phyloP scores from a whole-genome alignment of 139 green algal species.

The Bryopsis sp. region DNA sequence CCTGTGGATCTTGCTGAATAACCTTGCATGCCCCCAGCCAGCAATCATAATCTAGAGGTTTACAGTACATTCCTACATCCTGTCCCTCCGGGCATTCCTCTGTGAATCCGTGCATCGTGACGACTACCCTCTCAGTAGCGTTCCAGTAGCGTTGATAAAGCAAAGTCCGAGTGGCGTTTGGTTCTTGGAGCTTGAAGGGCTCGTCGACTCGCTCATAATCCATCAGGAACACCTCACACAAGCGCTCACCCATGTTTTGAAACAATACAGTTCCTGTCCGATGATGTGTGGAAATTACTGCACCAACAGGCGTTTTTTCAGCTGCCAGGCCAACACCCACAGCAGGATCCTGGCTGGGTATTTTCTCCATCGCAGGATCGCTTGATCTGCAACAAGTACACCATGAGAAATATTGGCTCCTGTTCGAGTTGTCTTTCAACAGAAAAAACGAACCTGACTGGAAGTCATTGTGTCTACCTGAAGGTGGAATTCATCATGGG shows the following conservation, averaged over 20 bases:
- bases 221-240: neutral
- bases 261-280: constrained; percentile 9
- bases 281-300: constrained; percentile 15
- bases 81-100: neutral
- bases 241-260: neutral
- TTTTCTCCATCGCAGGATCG: too few species aligned
- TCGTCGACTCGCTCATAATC: constrained; percentile 6
- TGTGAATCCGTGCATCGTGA: constrained; percentile 4
- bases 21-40: constrained; percentile 5
- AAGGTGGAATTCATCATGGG: too few species aligned
- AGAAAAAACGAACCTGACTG: too few species aligned
- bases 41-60: neutral
- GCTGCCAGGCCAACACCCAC: too few species aligned
- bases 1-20: neutral
- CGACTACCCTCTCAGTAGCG: constrained; percentile 1
- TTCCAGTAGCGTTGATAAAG: constrained; percentile 12
- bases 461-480: too few species aligned
- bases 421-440: too few species aligned
- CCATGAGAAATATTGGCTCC: too few species aligned
- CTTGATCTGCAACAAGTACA: too few species aligned
- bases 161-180: neutral
- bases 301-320: neutral
- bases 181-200: neutral
- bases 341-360: too few species aligned
- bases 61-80: neutral